Percentiles rank a stretch among this genome's conserved stretches.
Conservation (phyloP, 2,329 filamentous ascomycete genomes). For the Trichoderma gracile region DNA sequence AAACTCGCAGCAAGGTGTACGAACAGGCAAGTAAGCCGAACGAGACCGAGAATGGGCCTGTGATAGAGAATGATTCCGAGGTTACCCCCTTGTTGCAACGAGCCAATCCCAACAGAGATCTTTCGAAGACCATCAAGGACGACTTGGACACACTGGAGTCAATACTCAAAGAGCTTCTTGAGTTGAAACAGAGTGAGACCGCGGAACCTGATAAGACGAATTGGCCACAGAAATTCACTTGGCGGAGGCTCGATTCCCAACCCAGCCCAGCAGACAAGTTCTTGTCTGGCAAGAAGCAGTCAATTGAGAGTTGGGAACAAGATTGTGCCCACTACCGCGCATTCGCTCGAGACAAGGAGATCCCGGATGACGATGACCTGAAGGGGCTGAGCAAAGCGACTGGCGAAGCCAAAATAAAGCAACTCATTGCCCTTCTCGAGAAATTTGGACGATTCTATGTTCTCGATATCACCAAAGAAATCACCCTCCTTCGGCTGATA, state of each 20-base stretch:
- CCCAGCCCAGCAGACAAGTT: not conserved
- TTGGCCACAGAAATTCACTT: not conserved
- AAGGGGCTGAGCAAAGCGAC: too few relatives aligned
- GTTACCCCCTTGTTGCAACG: too few relatives aligned
- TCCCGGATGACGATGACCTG: not conserved
- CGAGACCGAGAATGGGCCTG: not conserved
- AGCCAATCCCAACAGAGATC: too few relatives aligned
- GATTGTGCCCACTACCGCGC: not conserved
- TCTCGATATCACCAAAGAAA: not conserved
- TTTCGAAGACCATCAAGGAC: too few relatives aligned
- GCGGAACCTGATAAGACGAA: not conserved
- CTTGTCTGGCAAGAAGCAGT: too few relatives aligned
- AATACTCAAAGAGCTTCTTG: too few relatives aligned
- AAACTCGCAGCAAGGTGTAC: not conserved
- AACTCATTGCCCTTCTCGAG: not conserved
- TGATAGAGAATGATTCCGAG: not conserved
- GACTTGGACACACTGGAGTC: too few relatives aligned
- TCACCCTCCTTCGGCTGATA: not conserved
- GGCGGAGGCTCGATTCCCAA: not conserved
- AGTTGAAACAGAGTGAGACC: too few relatives aligned
- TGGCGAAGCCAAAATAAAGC: not conserved
- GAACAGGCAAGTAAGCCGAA: not conserved
- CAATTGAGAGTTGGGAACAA: not conserved
- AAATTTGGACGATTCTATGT: not conserved
- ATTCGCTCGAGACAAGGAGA: not conserved